phyloP scores from a whole-genome alignment of 257 asterid species.

The Fraxinus cuspidata region DNA sequence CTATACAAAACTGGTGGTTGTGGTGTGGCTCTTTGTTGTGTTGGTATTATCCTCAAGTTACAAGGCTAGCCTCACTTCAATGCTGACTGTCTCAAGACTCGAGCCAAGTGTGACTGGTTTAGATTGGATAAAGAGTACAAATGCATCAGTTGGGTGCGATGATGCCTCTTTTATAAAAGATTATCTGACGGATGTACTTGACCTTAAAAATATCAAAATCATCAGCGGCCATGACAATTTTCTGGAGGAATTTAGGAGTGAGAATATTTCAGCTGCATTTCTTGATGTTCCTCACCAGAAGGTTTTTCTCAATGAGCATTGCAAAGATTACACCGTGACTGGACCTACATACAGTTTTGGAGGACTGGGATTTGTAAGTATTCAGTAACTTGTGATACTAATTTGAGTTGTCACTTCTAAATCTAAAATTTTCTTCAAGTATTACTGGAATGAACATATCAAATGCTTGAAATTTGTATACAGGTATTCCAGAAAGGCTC shows the following conservation, averaged over 20 bases:
- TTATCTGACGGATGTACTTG: constrained; percentile 32
- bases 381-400: not conserved
- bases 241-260: constrained; percentile 24
- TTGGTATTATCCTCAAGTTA: constrained; percentile 38
- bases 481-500: constrained; percentile 45
- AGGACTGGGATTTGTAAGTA: constrained; percentile 2
- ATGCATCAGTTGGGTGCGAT: constrained; percentile 38
- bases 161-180: constrained; percentile 34
- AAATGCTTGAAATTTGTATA: not conserved
- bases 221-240: constrained; percentile 18
- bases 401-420: too few species aligned
- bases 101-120: constrained; percentile 34
- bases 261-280: constrained; percentile 37
- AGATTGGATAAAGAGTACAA: constrained; percentile 31
- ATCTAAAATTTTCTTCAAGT: not conserved
- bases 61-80: constrained; percentile 40
- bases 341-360: constrained; percentile 32
- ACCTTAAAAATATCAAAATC: constrained; percentile 28
- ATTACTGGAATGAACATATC: not conserved
- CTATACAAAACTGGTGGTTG: constrained; percentile 31
- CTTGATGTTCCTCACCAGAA: constrained; percentile 42
- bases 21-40: constrained; percentile 41
- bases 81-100: constrained; percentile 37
- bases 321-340: constrained; percentile 29
- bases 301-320: constrained; percentile 32